These are phyloP conservation scores for Aureobasidium sp. DNA, from an alignment of 2,329 filamentous ascomycete genomes.

Conservation along the genomic window DNA sequence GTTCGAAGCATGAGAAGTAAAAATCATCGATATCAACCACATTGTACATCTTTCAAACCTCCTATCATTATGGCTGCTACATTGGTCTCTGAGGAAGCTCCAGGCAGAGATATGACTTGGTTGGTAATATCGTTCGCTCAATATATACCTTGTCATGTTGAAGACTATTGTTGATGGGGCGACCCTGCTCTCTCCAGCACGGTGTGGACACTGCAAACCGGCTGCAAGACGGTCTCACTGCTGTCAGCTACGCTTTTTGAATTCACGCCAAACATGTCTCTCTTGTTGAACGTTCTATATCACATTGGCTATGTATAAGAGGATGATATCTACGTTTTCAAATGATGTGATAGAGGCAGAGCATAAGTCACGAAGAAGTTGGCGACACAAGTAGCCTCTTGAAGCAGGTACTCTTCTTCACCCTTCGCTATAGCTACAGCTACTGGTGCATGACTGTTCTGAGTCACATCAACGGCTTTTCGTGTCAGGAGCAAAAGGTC, in stretches of 20 bases:
- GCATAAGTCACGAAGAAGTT: neutral
- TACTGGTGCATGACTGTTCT: neutral
- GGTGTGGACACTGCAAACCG: neutral
- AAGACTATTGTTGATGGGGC: neutral
- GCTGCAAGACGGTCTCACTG: no score
- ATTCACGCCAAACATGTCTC: neutral
- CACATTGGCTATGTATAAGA: neutral
- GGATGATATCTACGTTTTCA: neutral
- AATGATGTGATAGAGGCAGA: neutral
- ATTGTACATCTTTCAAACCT: neutral
- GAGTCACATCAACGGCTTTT: neutral
- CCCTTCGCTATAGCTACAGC: neutral
- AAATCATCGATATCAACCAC: no score
- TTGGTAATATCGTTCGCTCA: neutral
- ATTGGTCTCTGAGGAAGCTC: rapidly evolving
- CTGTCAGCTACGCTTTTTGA: neutral
- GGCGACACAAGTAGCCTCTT: constrained; percentile 2
- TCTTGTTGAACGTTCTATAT: neutral
- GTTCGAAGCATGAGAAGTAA: no score
- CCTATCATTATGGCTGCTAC: no score
- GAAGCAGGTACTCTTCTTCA: neutral
- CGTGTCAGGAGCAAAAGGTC: neutral
- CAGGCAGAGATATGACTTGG: no score
- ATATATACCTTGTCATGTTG: neutral
- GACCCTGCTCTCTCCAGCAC: neutral